Evolutionary conservation across 73 alveolate species (phyloP), one percentile per base, ranked within the genome.

Genomic region (Tetrahymena borealis): DNA sequence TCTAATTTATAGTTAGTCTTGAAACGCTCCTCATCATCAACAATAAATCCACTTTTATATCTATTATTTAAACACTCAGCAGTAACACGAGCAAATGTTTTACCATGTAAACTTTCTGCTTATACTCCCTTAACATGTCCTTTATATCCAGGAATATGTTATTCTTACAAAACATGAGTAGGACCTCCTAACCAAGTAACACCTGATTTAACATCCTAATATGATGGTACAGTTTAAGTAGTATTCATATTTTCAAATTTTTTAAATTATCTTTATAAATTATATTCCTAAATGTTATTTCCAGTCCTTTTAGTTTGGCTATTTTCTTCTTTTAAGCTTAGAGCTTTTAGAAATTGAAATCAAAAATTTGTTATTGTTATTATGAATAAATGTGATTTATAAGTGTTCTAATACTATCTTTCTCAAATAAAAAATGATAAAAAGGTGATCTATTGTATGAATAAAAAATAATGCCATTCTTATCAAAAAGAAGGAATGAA

Each of bases 131-230:
- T 93, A 2, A 93, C 93, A 36, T 93, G 95, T 12, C 95, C 95
- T 35, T 91, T 92, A 93, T 93, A 93, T 7, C 95, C 95, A 39
- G 95, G 95, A n/a, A 93, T 42, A 20, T 79, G 95, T 39, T 93
- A 20, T 90, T 85, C 91, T 93, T 93, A 93, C 40, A 93, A 90
- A 40, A 79, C 95, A 40, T 93, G 91, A 39, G 93, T 79, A 11
- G 95, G 95, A 32, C 95, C 95, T 32, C 95, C 95, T 18, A 93
- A 60, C 95, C 95, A 93, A 18, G 95, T 93, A 18, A 38, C n/a
- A 33, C 95, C 95, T 31, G 90, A 31, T 31, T 79, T 90, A 20
- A 93, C 95, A 79, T 93, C 60, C 31, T 93, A 85, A 38, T 91
- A 79, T 12, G 93, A 78, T 39, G 95, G 95, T 11, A 93, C 40